A percentile compares a stretch with the other conserved stretches of the same genome.
Evolutionary conservation across 345 rosid species (phyloP).

Genomic region (Citropsis articulata): DNA sequence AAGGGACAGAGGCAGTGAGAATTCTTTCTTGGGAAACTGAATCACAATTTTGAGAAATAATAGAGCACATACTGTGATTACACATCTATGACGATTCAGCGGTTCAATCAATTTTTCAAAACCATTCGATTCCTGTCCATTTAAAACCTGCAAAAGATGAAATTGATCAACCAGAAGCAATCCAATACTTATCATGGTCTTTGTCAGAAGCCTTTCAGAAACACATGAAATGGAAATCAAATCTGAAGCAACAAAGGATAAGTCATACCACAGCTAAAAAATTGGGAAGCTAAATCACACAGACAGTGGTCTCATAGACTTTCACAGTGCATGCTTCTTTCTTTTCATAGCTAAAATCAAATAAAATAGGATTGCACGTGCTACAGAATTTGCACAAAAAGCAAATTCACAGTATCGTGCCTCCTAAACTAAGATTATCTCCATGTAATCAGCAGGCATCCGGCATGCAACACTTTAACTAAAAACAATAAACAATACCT

Average conservation of each 20-base stretch:
- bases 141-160: conserved; percentile 18
- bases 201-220: not conserved
- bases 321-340: not conserved
- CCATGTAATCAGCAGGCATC: not conserved
- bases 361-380: not conserved
- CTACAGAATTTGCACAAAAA: not conserved
- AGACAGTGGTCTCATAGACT: not conserved
- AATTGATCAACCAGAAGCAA: not conserved
- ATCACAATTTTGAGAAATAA: not conserved
- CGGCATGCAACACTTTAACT: not conserved
- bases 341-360: not conserved
- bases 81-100: conserved; percentile 32
- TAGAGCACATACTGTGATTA: conserved; percentile 25
- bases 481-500: not conserved
- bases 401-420: not conserved
- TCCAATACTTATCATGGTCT: not conserved
- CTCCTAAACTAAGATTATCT: not conserved
- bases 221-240: not conserved
- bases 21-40: too few species aligned
- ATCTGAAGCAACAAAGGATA: not conserved
- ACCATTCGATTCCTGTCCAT: conserved; percentile 24
- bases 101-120: conserved; percentile 28
- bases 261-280: not conserved
- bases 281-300: not conserved
- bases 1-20: too few species aligned